Evolutionary conservation across 768 basidiomycete species (phyloP).

Genomic region (Pleurotus eryngii): DNA sequence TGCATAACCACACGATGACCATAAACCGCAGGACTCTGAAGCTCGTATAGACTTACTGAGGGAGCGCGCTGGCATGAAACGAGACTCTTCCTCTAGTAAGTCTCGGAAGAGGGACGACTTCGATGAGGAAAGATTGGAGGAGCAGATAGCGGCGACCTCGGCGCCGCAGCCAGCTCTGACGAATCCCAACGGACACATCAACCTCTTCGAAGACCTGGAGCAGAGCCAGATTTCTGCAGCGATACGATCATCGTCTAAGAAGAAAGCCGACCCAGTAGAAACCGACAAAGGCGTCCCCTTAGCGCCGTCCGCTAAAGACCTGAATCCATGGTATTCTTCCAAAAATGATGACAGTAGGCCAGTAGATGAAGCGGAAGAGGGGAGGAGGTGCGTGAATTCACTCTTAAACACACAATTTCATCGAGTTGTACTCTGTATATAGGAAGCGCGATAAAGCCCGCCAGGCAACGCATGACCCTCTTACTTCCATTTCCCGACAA

Average conservation of each 20-base stretch:
- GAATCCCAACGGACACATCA: slow-evolving; percentile 68
- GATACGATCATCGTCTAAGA: slow-evolving; percentile 37
- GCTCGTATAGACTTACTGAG: slow-evolving; percentile 67
- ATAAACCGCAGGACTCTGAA: slow-evolving; percentile 63
- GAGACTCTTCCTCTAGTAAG: slow-evolving; percentile 21
- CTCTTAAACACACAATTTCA: background rate
- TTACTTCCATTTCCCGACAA: slow-evolving; percentile 69
- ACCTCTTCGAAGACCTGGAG: slow-evolving; percentile 82
- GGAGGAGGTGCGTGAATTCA: slow-evolving; percentile 30
- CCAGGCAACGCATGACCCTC: slow-evolving; percentile 66
- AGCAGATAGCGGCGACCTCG: slow-evolving; percentile 10
- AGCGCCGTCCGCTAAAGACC: slow-evolving; percentile 72
- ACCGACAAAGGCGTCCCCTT: slow-evolving; percentile 71
- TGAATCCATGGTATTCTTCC: slow-evolving; percentile 75
- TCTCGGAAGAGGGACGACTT: slow-evolving; percentile 35
- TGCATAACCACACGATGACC: slow-evolving; percentile 10
- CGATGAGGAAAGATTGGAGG: background rate
- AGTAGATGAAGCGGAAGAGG: slow-evolving; percentile 32
- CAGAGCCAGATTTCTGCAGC: slow-evolving; percentile 46
- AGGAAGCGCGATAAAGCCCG: slow-evolving; percentile 63
- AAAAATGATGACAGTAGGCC: slow-evolving; percentile 11
- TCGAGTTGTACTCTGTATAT: background rate
- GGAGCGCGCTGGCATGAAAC: slow-evolving; percentile 49
- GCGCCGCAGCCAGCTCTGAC: slow-evolving; percentile 34
- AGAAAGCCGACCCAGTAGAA: slow-evolving; percentile 45